phyloP scores from a whole-genome alignment of 1,284 basidiomycete genomes.

The Agaricales sp. region DNA sequence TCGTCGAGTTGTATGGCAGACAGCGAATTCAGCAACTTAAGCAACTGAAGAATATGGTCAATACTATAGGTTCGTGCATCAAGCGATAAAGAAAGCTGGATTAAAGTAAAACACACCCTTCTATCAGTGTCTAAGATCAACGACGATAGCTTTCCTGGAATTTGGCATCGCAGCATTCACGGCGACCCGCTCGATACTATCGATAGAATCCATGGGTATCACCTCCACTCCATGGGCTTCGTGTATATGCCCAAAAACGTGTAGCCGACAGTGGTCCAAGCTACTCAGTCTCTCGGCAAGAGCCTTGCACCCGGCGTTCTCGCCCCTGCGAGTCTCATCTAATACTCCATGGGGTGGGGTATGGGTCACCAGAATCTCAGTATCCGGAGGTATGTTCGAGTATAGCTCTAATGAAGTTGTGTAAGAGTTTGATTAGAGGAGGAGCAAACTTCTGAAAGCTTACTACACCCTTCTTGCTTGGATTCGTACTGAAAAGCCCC shows the following conservation, averaged over 20 bases:
- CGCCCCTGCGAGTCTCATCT: slow-evolving; percentile 25
- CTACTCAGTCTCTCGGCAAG: slow-evolving; percentile 28
- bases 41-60: too few species aligned
- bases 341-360: slow-evolving; percentile 43
- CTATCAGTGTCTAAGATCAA: neutral
- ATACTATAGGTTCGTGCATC: too few species aligned
- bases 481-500: neutral
- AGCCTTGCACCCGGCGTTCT: slow-evolving; percentile 35
- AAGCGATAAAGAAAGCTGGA: too few species aligned
- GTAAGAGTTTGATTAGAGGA: neutral
- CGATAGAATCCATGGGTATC: neutral
- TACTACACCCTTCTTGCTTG: neutral
- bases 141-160: neutral
- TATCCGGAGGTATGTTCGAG: slow-evolving; percentile 10
- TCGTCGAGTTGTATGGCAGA: too few species aligned
- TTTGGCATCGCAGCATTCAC: neutral
- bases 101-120: too few species aligned
- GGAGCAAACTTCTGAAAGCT: neutral
- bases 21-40: too few species aligned
- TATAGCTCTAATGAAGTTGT: neutral
- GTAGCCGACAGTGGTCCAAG: slow-evolving; percentile 32
- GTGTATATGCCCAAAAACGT: slow-evolving; percentile 60
- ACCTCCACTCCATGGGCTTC: slow-evolving; percentile 43
- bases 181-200: neutral
- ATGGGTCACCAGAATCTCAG: slow-evolving; percentile 46